Percentiles rank a stretch among this genome's conserved stretches.
Evolutionary conservation across 352 stramenopile species (phyloP).

Genomic region (Globisporangium apiculatum): DNA sequence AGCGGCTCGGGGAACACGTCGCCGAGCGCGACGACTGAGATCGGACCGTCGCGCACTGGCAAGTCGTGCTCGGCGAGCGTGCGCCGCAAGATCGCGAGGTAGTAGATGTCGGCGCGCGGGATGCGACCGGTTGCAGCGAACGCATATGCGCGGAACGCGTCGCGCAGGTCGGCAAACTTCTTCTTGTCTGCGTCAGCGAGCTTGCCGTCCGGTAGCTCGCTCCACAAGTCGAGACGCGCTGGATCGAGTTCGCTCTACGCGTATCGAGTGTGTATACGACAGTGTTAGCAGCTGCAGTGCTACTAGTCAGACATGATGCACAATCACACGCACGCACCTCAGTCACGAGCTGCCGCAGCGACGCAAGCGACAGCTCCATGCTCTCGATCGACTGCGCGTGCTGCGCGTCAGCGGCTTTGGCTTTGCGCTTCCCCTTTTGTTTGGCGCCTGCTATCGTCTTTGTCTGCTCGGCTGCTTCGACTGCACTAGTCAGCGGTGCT

Average conservation of each 20-base stretch:
- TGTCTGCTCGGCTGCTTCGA: not conserved
- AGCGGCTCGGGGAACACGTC: constrained; percentile 45
- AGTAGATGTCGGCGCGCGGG: constrained; percentile 65
- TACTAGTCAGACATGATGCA: constrained; percentile 20
- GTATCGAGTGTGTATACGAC: too few relatives aligned
- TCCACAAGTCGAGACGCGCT: constrained; percentile 25
- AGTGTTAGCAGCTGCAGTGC: not conserved
- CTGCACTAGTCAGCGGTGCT: too few relatives aligned
- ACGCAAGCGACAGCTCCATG: constrained; percentile 25
- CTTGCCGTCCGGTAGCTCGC: constrained; percentile 29
- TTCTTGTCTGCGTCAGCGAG: constrained; percentile 31
- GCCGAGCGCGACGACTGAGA: constrained; percentile 44
- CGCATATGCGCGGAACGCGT: constrained; percentile 39
- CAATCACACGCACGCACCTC: not conserved
- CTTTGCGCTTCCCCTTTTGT: constrained; percentile 7
- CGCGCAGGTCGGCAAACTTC: constrained; percentile 37
- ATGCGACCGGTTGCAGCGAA: constrained; percentile 28
- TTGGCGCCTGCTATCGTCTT: not conserved
- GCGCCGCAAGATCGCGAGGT: constrained; percentile 52
- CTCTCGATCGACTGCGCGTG: constrained; percentile 19
- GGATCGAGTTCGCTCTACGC: constrained; percentile 30
- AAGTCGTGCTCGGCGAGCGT: constrained; percentile 42
- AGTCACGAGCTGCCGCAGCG: constrained; percentile 9
- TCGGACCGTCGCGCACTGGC: constrained; percentile 64
- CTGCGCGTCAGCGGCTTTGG: not conserved